Conservation (phyloP, 805 yeast genomes). For the Teunomyces tritomae region DNA sequence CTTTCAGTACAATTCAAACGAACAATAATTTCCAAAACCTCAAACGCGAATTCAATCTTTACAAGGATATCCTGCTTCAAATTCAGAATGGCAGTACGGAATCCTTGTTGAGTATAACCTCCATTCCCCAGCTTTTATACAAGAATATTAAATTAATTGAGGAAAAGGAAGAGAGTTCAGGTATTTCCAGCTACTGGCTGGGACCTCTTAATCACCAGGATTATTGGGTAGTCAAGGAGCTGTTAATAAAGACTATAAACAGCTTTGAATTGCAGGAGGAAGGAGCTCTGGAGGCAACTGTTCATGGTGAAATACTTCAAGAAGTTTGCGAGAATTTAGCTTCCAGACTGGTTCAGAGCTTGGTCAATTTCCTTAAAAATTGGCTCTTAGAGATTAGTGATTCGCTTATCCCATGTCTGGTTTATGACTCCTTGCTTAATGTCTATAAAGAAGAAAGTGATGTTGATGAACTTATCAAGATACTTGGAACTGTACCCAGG, state of each 20-base stretch:
- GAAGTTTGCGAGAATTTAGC: conserved; percentile 12
- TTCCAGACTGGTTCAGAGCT: conserved; percentile 5
- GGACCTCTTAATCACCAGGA: conserved; percentile 29
- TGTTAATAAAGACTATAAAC: conserved; percentile 21
- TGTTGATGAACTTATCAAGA: conserved; percentile 18
- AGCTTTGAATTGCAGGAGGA: conserved; percentile 12
- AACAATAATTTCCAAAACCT: conserved; percentile 38
- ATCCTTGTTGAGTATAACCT: conserved; percentile 22
- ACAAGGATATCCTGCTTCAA: conserved; percentile 41
- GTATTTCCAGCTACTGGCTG: conserved; percentile 21
- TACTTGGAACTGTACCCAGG: conserved; percentile 35
- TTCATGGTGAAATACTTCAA: conserved; percentile 22
- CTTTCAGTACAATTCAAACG: conserved; percentile 21
- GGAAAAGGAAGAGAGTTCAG: conserved; percentile 5
- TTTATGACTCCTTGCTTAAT: conserved; percentile 30
- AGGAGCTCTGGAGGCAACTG: conserved; percentile 16
- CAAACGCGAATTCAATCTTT: conserved; percentile 36
- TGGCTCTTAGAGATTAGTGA: conserved; percentile 44
- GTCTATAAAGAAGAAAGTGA: conserved; percentile 12
- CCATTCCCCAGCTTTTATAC: conserved; percentile 32
- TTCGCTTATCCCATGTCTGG: conserved; percentile 40
- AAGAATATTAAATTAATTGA: conserved; percentile 20
- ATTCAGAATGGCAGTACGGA: conserved; percentile 16
- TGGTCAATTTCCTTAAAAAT: conserved; percentile 33
- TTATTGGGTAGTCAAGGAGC: conserved; percentile 36